Evolutionary conservation across 345 rosid genomes (phyloP), one percentile per base, ranked within the genome.

Genomic region (Camelina sativa): DNA sequence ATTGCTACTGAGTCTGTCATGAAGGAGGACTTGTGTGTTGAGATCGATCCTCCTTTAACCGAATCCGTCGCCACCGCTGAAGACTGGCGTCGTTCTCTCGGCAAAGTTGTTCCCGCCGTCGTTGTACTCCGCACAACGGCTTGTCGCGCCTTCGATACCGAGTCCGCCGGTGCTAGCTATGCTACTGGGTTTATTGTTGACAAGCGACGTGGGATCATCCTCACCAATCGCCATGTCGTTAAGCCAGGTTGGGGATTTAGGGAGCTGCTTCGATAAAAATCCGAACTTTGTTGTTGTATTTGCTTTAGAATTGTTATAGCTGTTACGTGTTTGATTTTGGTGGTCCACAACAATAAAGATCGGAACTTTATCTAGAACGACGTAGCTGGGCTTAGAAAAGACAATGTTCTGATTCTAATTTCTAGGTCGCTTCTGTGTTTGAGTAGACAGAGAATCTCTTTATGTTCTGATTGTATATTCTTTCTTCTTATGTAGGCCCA

Each of bases 181-280:
- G 98, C 97, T 60, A 91, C 98, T 3, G 98, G 98, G 6, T 94
- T 94, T 65, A 82, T 94, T 20, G 96, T 92, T 52, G 99, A 94
- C 73, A 92, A 91, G 81, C 85, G 79, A 58, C 92, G 95, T 52
- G 96, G 99, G 69, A 86, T 94, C 81, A 90, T 94, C 57, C 96
- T 91, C 81, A 91, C 98, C 71, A 94, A 94, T 78, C 97, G 98
- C 51, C 98, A 94, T 62, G 98, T 94, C 25, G 98, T 90, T 76
- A 85, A 90, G 82, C 88, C 97, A 16, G 96, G 97, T 28, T 28
- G 30, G 30, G 30, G 30, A 0, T 28, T 28, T 28, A 28, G 30
- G 5, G 5, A 4, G 30, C 5, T 4, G 30, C 30, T 28, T 28
- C 0, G 30, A 28, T 28, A 28, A 28, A 28, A 28, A 4, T 28